Evolutionary conservation across 2,329 filamentous ascomycete species (phyloP), one percentile per base, ranked within the genome.

Genomic region (Arachnopeziza araneosa): DNA sequence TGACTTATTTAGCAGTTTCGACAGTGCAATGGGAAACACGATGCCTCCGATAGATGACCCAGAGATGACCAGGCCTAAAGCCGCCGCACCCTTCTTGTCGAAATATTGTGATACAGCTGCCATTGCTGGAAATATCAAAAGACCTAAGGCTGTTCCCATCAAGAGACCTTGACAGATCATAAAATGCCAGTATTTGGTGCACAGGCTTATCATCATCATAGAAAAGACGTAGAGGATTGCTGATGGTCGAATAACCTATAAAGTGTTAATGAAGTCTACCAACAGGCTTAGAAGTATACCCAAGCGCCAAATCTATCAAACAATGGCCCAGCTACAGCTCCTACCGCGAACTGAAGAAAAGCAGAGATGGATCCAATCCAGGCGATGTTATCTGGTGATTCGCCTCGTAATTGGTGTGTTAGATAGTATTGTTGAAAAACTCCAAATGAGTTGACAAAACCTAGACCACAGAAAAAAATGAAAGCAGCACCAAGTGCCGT

Each of bases 251-350:
- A 44, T 44, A 44, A 44, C 36, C 36, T 44, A 44, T 44, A 14
- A 17, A 7, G 4, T 14, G 36, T 44, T 44, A 44, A 12, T 4
- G 17, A 44, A 14, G 17, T 14, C 36, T 44, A 30, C 17, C 36
- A 14, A 44, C 4, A 17, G 17, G 10, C 3, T 44, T 14, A 44
- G 10, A 44, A 21, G 14, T 68, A 4, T 53, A 63, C 63, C 24
- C 79, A 78, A 0, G 85, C 83, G 17, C 87, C 86, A 60, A 83
- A 81, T 54, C 76, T 80, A 67, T 90, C 87, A 66, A 80, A 87
- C 0, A 86, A 50, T 50, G 80, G 82, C 1, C 87, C 86, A 2
- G 66, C 60, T 19, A 86, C 77, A 10, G 88, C 66, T 0, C 83
- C 83, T 66, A 78, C 63, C 7, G 67, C 64, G 52, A 72, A 66